Evolutionary conservation across 2,329 filamentous ascomycete genomes (phyloP), one percentile per base, ranked within the genome.

Genomic region (Fusarium decemcellulare): DNA sequence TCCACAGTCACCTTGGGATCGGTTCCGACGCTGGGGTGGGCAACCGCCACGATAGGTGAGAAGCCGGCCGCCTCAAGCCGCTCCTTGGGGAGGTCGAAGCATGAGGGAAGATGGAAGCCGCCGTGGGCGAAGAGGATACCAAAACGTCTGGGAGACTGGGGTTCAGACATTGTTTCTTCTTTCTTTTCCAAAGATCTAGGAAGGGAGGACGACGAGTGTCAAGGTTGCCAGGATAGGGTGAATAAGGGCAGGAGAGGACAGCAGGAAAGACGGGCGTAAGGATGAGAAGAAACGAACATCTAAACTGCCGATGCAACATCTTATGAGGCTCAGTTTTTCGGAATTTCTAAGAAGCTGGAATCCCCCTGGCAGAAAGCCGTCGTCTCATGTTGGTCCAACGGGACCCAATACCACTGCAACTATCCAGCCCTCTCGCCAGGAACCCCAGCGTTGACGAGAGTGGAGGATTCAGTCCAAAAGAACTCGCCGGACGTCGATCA

Each of bases 61-160:
- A 62, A 52, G 9, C 59, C 34, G n/a, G 36, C 34, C 6, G 53
- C 53, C 11, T 58, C 27, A 9, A 53, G 47, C 11, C 23, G 47
- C n/a, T 23, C 5, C 14, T 47, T 51, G 29, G 27, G 23, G 9
- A 51, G 23, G 40, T 58, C 59, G 16, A 47, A 48, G 34, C 40
- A 58, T 0, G 39, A 46, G 15, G 30, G 40, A 6, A 53, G 32
- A 36, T 59, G 57, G 15, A 59, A 53, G 48, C 30, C 57, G 12
- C 57, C 48, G 23, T 59, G 57, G n/a, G 18, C 29, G 40, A 59
- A 36, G 30, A 59, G 46, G 18, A 53, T 18, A 10, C 46, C 39
- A 12, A 56, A 7, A n/a, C 18, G 10, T n/a, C 27, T 42, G 16
- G 6, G 3, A 15, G 2, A 30, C 10, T n/a, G 3, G n/a, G 16